Evolutionary conservation across 202 grass and related monocot genomes (phyloP).

Genomic region (Dendrocalamus latiflorus): DNA sequence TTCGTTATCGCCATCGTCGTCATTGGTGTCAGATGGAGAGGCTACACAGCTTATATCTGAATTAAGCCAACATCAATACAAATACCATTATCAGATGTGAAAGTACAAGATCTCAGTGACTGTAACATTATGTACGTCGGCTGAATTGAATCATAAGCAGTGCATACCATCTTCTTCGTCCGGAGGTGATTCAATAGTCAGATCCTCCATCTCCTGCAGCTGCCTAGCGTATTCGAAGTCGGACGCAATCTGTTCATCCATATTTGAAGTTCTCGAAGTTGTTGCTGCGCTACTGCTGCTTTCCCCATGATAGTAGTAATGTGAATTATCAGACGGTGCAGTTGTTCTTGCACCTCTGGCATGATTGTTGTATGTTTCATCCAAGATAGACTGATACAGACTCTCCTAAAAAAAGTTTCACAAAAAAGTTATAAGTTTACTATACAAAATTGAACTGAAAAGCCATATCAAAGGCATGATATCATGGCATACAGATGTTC

Average conservation of each 20-base stretch:
- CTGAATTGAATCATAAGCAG: neutral
- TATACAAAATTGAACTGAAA: neutral
- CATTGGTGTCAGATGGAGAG: slow-evolving; percentile 50
- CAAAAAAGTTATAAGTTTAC: neutral
- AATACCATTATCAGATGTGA: neutral
- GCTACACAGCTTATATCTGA: slow-evolving; percentile 58
- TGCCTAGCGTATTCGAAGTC: slow-evolving; percentile 58
- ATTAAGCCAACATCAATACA: slow-evolving; percentile 4
- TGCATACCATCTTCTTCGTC: slow-evolving; percentile 30
- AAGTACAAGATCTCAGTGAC: neutral
- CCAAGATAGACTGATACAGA: slow-evolving; percentile 26
- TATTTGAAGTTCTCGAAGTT: slow-evolving; percentile 23
- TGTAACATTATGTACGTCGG: neutral
- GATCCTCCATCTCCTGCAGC: slow-evolving; percentile 57
- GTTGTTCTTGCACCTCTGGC: slow-evolving; percentile 20
- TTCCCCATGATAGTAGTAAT: slow-evolving; percentile 22
- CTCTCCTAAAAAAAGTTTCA: slow-evolving; percentile 9
- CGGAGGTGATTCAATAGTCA: slow-evolving; percentile 6
- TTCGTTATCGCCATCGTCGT: slow-evolving; percentile 29
- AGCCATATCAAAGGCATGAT: neutral
- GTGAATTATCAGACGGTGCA: neutral
- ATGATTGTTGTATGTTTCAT: slow-evolving; percentile 5
- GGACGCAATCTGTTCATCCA: slow-evolving; percentile 34
- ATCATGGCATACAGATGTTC: neutral
- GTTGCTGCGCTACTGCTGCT: slow-evolving; percentile 26